These are phyloP conservation scores for Pleurotus djamor DNA, from an alignment of 768 basidiomycete species.

Conservation along the genomic window DNA sequence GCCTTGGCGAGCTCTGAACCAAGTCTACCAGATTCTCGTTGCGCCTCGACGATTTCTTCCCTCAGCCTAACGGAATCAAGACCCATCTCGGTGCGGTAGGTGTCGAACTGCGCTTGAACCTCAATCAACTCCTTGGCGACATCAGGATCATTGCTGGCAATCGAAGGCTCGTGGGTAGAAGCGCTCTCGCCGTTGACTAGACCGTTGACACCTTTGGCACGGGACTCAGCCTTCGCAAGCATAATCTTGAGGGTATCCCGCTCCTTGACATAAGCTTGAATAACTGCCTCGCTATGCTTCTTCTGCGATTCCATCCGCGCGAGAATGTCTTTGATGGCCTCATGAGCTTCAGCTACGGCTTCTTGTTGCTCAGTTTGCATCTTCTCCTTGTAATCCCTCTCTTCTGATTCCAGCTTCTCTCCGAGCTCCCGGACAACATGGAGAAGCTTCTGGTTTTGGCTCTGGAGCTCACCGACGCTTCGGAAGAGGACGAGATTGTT, in stretches of 20 bases:
- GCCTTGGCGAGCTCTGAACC: conserved; percentile 76
- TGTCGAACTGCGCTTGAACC: conserved; percentile 78
- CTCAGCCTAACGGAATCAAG: conserved; percentile 70
- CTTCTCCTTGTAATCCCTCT: conserved; percentile 67
- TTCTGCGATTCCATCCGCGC: conserved; percentile 79
- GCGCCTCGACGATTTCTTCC: conserved; percentile 63
- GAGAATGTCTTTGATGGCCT: conserved; percentile 78
- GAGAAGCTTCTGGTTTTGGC: conserved; percentile 88
- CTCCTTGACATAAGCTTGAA: conserved; percentile 85
- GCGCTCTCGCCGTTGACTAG: conserved; percentile 1
- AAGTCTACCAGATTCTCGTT: conserved; percentile 66
- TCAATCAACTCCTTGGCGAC: conserved; percentile 63
- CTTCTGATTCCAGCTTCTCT: conserved; percentile 80
- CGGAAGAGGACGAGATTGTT: conserved; percentile 87
- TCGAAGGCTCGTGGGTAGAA: conserved; percentile 10
- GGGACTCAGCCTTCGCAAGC: conserved; percentile 53
- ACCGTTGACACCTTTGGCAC: conserved; percentile 14
- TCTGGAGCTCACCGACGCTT: conserved; percentile 77
- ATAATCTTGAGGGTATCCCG: conserved; percentile 81
- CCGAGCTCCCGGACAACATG: conserved; percentile 83
- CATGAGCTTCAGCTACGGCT: conserved; percentile 85
- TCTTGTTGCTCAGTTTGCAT: conserved; percentile 76
- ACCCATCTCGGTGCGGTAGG: conserved; percentile 78
- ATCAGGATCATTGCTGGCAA: conserved; percentile 25
- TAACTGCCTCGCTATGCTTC: conserved; percentile 62